Evolutionary conservation across 78 protist species (phyloP), one percentile per base, ranked within the genome.

Genomic region (Emiliania huxleyi): DNA sequence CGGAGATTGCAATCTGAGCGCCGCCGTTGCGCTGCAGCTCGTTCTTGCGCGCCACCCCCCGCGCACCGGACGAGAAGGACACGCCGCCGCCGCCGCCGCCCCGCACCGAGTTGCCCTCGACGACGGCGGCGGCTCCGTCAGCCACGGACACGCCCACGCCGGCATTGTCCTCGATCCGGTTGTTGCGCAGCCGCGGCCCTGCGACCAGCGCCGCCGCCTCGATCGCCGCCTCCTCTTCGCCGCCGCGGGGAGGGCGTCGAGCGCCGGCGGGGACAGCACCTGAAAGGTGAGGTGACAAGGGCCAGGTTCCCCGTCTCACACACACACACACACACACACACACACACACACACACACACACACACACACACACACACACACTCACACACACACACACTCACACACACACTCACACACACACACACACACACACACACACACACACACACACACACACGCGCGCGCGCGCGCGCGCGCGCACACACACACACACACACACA

Each of bases 71-170:
- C 19, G 12, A 15, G n/a, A 71, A 6, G 19, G n/a, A 8, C 81
- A 71, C 19, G 33, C 45, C 81, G 15, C 40, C 45, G 40, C 42
- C 81, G 2, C 5, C 11, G 11, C 81, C 81, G n/a, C 22, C 37
- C 23, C 81, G 5, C 35, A 71, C 12, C 42, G 8, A 40, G 71
- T 91, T 91, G 26, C 46, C 69, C 52, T 45, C 93, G 21, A 73
- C 33, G 79, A 2, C 18, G 40, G 48, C 56, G 90, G 42, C 2
- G 23, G 69, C 93, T 3, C 75, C 89, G 22, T n/a, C 5, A 15
- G 88, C 48, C 38, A 91, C 81, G 23, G 79, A 90, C 52, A 91
- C 19, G 0, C 93, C 93, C 26, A 75, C 1, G 46, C 23, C 46
- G 33, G 75, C 84, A 90, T 91, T 91, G 38, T 22, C 89, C 6